Evolutionary conservation across 805 yeast genomes (phyloP).

Genomic region (Hagleromyces aurorensis): DNA sequence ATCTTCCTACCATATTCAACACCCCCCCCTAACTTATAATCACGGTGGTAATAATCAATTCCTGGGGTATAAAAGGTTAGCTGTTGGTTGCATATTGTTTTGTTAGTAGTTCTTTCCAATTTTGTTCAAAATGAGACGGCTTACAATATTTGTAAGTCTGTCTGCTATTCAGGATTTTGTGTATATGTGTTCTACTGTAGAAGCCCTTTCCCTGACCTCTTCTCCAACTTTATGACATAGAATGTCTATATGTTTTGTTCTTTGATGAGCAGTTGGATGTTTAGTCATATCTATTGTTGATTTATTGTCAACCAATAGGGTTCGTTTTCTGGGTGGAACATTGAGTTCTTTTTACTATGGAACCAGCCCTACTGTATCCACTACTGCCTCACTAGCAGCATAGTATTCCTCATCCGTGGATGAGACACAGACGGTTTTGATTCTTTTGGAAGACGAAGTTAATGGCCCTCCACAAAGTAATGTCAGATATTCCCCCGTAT

Average conservation of each 20-base stretch:
- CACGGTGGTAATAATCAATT: too few species aligned
- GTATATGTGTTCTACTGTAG: slow-evolving; percentile 1
- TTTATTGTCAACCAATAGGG: slow-evolving; percentile 5
- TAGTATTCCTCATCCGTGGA: too few species aligned
- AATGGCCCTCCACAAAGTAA: slow-evolving; percentile 6
- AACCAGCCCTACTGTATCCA: too few species aligned
- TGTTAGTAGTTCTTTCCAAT: too few species aligned
- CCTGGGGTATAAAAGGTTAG: too few species aligned
- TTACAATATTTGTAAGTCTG: too few species aligned
- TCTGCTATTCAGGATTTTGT: slow-evolving; percentile 6
- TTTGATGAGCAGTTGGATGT: slow-evolving; percentile 5
- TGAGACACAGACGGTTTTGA: too few species aligned
- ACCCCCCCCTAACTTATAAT: too few species aligned
- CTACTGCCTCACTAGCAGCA: too few species aligned
- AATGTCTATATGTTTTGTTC: slow-evolving; percentile 8
- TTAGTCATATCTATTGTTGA: slow-evolving; percentile 5
- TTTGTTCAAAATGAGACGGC: too few species aligned
- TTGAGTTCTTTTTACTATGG: slow-evolving; percentile 4
- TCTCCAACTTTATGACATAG: slow-evolving; percentile 7
- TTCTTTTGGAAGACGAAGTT: slow-evolving; percentile 12
- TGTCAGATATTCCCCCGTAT: slow-evolving; percentile 10
- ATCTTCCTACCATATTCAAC: too few species aligned
- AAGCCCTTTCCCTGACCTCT: slow-evolving; percentile 1
- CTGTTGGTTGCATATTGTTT: too few species aligned
- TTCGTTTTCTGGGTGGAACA: neutral